A percentile compares a stretch with the other conserved stretches of the same genome.
phyloP scores from a whole-genome alignment of 345 rosid species.

The Eutrema japonicum region DNA sequence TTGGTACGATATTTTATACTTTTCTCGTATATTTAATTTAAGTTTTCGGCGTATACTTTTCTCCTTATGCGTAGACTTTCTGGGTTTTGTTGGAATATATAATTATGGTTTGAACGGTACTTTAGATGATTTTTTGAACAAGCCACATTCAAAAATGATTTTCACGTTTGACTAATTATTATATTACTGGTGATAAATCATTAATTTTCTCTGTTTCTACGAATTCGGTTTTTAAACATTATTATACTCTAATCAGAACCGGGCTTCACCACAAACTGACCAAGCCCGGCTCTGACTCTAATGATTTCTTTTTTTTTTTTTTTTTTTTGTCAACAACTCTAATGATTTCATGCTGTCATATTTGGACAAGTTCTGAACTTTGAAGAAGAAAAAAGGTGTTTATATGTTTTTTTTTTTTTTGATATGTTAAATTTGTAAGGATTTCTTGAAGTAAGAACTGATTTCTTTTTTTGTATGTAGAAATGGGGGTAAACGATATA shows the following conservation, averaged over 20 bases:
- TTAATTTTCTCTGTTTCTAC: constrained; percentile 12
- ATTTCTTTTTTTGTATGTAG: too few species aligned
- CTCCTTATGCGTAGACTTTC: constrained; percentile 30
- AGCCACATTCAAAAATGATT: constrained; percentile 37
- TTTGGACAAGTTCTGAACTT: background rate
- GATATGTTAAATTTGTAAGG: too few species aligned
- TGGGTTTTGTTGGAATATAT: constrained; percentile 33
- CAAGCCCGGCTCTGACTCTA: too few species aligned
- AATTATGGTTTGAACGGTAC: constrained; percentile 38
- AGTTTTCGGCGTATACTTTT: constrained; percentile 36
- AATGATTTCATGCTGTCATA: constrained; percentile 19
- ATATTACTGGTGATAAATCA: constrained; percentile 11
- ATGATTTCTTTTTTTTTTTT: too few species aligned
- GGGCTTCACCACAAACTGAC: too few species aligned
- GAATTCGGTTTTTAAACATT: background rate
- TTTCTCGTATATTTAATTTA: background rate
- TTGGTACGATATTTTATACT: constrained; percentile 8
- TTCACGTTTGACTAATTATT: constrained; percentile 46
- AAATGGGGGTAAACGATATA: too few species aligned
- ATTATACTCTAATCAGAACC: constrained; percentile 6
- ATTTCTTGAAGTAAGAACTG: background rate
- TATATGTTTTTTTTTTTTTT: background rate
- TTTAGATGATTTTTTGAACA: constrained; percentile 31
- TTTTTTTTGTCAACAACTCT: too few species aligned
- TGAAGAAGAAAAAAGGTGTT: background rate